Conservation (phyloP, 2,329 filamentous ascomycete species). For the Arthrobotrys iridis region DNA sequence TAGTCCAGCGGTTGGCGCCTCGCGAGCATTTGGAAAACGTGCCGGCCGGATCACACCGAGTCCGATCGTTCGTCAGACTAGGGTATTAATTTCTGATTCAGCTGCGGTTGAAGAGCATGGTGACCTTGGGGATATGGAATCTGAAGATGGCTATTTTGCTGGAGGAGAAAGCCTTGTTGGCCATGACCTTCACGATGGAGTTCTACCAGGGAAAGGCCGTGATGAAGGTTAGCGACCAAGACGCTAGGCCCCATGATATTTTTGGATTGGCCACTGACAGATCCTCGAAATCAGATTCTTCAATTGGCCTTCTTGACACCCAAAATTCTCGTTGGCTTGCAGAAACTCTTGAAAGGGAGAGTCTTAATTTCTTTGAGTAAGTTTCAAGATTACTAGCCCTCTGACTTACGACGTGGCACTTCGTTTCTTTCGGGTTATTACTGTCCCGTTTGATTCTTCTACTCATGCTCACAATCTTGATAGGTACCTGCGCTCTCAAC, state of each 20-base stretch:
- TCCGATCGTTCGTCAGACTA: conserved; percentile 30
- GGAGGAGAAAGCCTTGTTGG: conserved; percentile 31
- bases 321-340: conserved; percentile 55
- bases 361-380: conserved; percentile 56
- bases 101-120: neutral
- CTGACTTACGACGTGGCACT: too few relatives aligned
- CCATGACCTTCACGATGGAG: neutral
- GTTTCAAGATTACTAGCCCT: conserved; percentile 9
- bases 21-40: conserved; percentile 27
- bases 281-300: neutral
- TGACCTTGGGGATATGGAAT: neutral
- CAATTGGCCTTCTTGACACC: conserved; percentile 41
- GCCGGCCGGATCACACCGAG: conserved; percentile 34
- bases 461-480: neutral
- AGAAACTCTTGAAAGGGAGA: conserved; percentile 55
- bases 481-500: conserved; percentile 23
- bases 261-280: neutral
- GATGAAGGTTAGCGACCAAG: neutral
- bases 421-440: neutral
- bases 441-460: neutral
- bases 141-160: conserved; percentile 14
- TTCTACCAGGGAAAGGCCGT: neutral
- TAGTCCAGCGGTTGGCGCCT: conserved; percentile 18
- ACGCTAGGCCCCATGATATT: neutral
- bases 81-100: conserved; percentile 12